These are phyloP conservation scores for Lipomyces yamanashiensis DNA, from an alignment of 805 yeast genomes.

Conservation along the genomic window DNA sequence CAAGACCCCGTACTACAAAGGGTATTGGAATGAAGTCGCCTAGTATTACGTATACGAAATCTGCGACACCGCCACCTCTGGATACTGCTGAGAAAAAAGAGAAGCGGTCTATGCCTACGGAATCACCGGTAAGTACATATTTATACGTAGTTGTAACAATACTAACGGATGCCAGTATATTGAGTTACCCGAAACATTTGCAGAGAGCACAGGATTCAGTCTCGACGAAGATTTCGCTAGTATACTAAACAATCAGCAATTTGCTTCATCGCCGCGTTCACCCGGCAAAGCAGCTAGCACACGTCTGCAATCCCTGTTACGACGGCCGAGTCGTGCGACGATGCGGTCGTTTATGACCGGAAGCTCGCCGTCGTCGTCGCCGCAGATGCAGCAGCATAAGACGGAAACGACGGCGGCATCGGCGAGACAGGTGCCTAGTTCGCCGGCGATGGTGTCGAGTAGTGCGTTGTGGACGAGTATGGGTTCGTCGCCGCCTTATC, in stretches of 20 bases:
- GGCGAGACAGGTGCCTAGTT: background rate
- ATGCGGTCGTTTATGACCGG: slow-evolving; percentile 19
- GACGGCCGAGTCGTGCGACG: slow-evolving; percentile 25
- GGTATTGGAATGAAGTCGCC: background rate
- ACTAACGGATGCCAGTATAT: slow-evolving; percentile 4
- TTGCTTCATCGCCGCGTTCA: slow-evolving; percentile 20
- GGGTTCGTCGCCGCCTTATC: slow-evolving; percentile 18
- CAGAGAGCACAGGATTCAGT: slow-evolving; percentile 25
- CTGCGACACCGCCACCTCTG: background rate
- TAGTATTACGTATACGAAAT: background rate
- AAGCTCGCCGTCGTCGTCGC: slow-evolving; percentile 16
- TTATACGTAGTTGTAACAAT: background rate
- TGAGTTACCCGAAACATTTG: slow-evolving; percentile 10
- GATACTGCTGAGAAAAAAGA: background rate
- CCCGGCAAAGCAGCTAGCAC: slow-evolving; percentile 22
- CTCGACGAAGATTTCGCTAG: slow-evolving; percentile 39
- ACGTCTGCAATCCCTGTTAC: slow-evolving; percentile 21
- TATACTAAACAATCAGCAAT: slow-evolving; percentile 23
- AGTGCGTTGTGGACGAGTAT: background rate
- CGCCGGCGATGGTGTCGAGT: background rate
- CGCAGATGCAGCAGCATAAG: slow-evolving; percentile 5
- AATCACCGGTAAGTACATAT: slow-evolving; percentile 14
- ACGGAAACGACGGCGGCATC: background rate
- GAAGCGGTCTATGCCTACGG: background rate
- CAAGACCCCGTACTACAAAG: background rate